phyloP scores from a whole-genome alignment of 2,329 filamentous ascomycete genomes.

The Beauveria caledonica region DNA sequence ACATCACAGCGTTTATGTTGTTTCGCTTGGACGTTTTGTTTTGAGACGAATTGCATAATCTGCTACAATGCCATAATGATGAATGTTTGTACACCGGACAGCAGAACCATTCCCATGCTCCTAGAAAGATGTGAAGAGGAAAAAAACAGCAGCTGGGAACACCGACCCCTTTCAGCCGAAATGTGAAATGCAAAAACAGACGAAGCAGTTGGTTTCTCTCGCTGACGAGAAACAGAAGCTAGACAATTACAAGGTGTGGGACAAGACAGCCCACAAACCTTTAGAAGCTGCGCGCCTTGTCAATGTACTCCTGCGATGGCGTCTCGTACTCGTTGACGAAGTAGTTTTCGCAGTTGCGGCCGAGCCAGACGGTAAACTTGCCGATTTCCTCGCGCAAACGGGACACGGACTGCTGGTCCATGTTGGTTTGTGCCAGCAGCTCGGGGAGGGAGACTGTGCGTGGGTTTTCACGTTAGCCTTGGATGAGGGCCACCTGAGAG shows the following conservation, averaged over 20 bases:
- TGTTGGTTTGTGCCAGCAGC: slow-evolving; percentile 92
- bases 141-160: not conserved
- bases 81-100: not conserved
- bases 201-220: not conserved
- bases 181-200: not conserved
- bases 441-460: slow-evolving; percentile 76
- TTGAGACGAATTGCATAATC: not conserved
- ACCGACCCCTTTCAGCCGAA: not conserved
- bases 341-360: slow-evolving; percentile 66
- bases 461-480: slow-evolving; percentile 4
- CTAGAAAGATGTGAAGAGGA: not conserved
- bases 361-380: slow-evolving; percentile 80
- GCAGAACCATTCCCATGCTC: not conserved
- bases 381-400: slow-evolving; percentile 82
- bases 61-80: not conserved
- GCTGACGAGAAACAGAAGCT: not conserved
- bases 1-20: not conserved
- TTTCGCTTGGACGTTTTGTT: not conserved
- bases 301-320: slow-evolving; percentile 61
- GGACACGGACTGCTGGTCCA: slow-evolving; percentile 86
- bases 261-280: not conserved
- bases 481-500: not conserved
- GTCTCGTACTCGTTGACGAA: slow-evolving; percentile 72
- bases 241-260: not conserved
- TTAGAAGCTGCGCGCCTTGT: slow-evolving; percentile 49